Percentiles rank a stretch among this genome's conserved stretches.
phyloP scores from a whole-genome alignment of 2,329 filamentous ascomycete genomes.

The Peltaster fructicola region DNA sequence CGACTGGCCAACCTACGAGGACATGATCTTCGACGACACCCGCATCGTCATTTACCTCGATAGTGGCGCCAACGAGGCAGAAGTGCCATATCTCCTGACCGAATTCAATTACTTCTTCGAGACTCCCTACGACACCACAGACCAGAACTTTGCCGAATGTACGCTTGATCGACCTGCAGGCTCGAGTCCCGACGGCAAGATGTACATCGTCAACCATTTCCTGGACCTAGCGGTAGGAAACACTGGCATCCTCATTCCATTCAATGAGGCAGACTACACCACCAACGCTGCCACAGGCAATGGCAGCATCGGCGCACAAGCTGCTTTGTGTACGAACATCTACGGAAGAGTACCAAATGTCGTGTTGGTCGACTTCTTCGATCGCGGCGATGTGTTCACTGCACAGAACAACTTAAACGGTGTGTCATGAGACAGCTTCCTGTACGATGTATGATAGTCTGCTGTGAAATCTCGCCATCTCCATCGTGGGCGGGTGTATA shows the following conservation, averaged over 20 bases:
- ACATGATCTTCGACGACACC: constrained; percentile 24
- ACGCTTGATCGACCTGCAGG: constrained; percentile 26
- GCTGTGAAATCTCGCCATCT: too few species aligned
- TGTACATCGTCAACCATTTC: constrained; percentile 34
- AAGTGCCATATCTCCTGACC: constrained; percentile 23
- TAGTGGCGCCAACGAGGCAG: constrained; percentile 21
- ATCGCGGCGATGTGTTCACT: constrained; percentile 25
- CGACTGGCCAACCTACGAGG: constrained; percentile 26
- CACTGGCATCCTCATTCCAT: constrained; percentile 22
- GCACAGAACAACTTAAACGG: constrained; percentile 25
- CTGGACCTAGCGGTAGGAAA: constrained; percentile 26
- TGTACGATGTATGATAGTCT: too few species aligned
- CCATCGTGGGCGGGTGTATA: too few species aligned
- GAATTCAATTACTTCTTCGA: constrained; percentile 27
- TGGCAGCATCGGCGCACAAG: constrained; percentile 28
- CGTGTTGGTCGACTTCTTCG: constrained; percentile 29
- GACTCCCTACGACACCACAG: constrained; percentile 16
- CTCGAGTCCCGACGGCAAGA: constrained; percentile 21
- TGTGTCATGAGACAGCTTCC: too few species aligned
- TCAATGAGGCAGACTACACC: constrained; percentile 19
- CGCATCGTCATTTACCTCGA: constrained; percentile 29
- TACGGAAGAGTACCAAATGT: constrained; percentile 25
- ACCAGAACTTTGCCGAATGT: constrained; percentile 25
- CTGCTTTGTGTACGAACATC: constrained; percentile 20
- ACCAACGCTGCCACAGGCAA: constrained; percentile 29